Base-by-base conservation (phyloP, 176 grass and related monocot genomes). In the Hyparrhenia diplandra region DNA sequence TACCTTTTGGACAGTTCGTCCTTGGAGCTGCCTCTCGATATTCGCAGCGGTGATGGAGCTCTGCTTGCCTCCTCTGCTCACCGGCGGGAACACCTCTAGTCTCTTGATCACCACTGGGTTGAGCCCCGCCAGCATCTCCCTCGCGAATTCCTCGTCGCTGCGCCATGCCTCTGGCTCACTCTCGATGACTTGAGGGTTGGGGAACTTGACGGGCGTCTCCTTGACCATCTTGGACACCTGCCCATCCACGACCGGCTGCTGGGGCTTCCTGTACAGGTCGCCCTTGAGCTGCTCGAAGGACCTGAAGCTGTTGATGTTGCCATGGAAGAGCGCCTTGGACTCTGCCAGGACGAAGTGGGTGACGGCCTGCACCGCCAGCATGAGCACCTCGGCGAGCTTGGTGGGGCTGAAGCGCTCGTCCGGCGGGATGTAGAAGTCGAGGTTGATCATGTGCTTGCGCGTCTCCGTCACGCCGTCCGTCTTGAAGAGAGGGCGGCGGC, bases 101-200 rank as follows among this genome's bases (percentile, higher is more conserved):
- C 88, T 77, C 84, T 87, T 92, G 79, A 98, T 89, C 4, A 90
- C 73, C 2, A 85, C 67, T 41, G 9, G 10, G 36, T 39, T 39
- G 36, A 98, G 90, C 61, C 96, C 96, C 4, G 96, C 92, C 0
- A 98, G 90, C 90, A 95, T 95, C 71, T 98, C 96, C 65, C 96
- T 78, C 0, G 88, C 90, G 73, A 98, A 98, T 42, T 98, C 96
- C 54, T 93, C 90, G 65, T 98, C 96, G 24, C 32, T 98, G 63
- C 64, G 95, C 96, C 96, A 98, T 10, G 90, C 92, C 61, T 83
- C 86, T 17, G 4, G 30, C 45, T 95, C 86, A 82, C 92, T 10
- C 21, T 89, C 68, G 54, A 98, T 86, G 54, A 98, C 90, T 91
- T 98, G 90, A 2, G 96, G 96, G 64, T 80, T 29, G 23, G 92